Conservation (phyloP, 225 moss, liverwort and hornwort species). For the Anthoceros angustus region DNA sequence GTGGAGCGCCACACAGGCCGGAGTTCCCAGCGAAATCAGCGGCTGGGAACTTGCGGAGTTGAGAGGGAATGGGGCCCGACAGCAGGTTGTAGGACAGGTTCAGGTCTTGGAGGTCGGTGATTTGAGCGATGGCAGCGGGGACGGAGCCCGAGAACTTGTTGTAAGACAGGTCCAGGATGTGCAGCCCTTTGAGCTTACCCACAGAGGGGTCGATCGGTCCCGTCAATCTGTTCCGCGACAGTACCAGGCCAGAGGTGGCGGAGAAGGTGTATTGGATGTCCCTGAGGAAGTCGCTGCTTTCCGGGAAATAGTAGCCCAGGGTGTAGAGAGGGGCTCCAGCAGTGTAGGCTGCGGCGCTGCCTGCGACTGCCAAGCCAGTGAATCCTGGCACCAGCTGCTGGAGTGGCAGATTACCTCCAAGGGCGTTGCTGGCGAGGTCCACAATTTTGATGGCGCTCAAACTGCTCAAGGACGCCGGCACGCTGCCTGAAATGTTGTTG, state of each 20-base stretch:
- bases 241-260: conserved; percentile 10
- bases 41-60: conserved; percentile 8
- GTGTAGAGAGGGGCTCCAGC: neutral
- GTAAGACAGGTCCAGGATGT: conserved; percentile 5
- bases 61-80: conserved; percentile 6
- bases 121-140: conserved; percentile 9
- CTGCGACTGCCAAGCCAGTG: neutral
- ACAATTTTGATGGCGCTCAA: conserved; percentile 5
- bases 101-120: conserved; percentile 12
- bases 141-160: conserved; percentile 14
- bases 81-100: conserved; percentile 9
- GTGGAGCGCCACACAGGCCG: conserved; percentile 11
- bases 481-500: conserved; percentile 6
- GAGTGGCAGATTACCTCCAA: conserved; percentile 6
- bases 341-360: neutral
- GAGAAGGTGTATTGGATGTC: neutral
- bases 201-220: conserved; percentile 10
- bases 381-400: conserved; percentile 11
- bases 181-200: conserved; percentile 14
- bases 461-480: neutral
- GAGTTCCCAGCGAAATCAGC: conserved; percentile 6
- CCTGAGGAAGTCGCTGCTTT: neutral
- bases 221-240: conserved; percentile 8
- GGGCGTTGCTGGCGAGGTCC: conserved; percentile 10
- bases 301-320: neutral